Conservation (phyloP, 345 rosid species). For the Pugionium dolabratum region DNA sequence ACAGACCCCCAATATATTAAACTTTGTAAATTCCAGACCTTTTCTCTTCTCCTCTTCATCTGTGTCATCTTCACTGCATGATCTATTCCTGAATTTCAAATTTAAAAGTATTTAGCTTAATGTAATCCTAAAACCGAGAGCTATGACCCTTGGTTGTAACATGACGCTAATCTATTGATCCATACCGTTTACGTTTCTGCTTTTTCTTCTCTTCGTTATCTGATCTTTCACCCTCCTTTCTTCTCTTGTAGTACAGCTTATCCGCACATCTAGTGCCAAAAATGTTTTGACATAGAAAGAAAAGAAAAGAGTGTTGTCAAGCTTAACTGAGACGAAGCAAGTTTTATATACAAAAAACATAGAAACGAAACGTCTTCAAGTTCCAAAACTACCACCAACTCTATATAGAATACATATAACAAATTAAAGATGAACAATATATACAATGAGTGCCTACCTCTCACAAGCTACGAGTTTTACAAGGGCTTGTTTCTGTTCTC, state of each 20-base stretch:
- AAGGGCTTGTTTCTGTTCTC: conserved; percentile 94
- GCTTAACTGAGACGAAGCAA: conserved; percentile 18
- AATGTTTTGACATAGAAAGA: neutral
- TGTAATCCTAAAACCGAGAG: neutral
- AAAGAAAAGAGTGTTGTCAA: conserved; percentile 4
- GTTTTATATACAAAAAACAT: conserved; percentile 1
- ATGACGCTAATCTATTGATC: neutral
- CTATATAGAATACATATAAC: neutral
- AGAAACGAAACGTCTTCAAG: conserved; percentile 1
- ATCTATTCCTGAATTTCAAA: conserved; percentile 47
- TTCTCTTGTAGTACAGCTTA: conserved; percentile 77
- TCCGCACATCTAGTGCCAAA: conserved; percentile 62
- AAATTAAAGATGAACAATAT: neutral
- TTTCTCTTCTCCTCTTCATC: conserved; percentile 51
- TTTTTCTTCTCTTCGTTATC: conserved; percentile 56
- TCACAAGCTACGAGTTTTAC: conserved; percentile 82
- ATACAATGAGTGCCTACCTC: conserved; percentile 48
- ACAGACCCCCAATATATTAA: neutral
- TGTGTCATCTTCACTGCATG: conserved; percentile 42
- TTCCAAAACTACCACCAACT: conserved; percentile 1
- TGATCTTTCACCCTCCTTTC: conserved; percentile 59
- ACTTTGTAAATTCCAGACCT: conserved; percentile 49
- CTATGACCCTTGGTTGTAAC: neutral
- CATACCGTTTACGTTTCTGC: conserved; percentile 59
- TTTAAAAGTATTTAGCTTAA: neutral